Conservation (phyloP, 805 yeast species). For the Ogataea pilisensis region DNA sequence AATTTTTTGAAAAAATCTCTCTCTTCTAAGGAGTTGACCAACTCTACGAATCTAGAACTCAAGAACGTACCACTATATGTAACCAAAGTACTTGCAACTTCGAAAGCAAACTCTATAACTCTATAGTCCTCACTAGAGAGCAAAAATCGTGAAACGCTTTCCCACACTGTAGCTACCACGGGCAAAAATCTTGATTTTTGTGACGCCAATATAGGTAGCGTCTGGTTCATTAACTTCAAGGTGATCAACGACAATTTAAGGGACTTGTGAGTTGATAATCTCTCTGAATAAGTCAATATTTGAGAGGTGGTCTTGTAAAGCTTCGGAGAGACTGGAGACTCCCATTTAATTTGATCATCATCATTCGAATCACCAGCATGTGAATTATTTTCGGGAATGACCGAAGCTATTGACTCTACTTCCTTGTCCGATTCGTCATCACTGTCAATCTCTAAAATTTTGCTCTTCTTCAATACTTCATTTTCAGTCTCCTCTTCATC, state of each 20-base stretch:
- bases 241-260: slow-evolving; percentile 51
- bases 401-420: slow-evolving; percentile 23
- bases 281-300: slow-evolving; percentile 65
- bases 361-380: slow-evolving; percentile 7
- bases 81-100: slow-evolving; percentile 25
- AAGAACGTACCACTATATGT: slow-evolving; percentile 44
- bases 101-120: slow-evolving; percentile 28
- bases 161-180: slow-evolving; percentile 50
- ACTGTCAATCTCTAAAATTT: slow-evolving; percentile 28
- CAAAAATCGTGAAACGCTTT: slow-evolving; percentile 31
- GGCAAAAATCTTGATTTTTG: slow-evolving; percentile 44
- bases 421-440: slow-evolving; percentile 39
- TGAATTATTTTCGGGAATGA: slow-evolving; percentile 15
- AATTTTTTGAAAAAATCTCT: slow-evolving; percentile 8
- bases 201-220: slow-evolving; percentile 53
- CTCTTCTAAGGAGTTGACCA: slow-evolving; percentile 25
- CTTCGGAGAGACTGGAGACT: slow-evolving; percentile 57
- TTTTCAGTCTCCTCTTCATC: slow-evolving; percentile 5
- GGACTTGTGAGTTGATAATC: slow-evolving; percentile 64
- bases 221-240: slow-evolving; percentile 41
- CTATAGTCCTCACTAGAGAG: slow-evolving; percentile 23
- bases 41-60: slow-evolving; percentile 40
- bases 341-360: slow-evolving; percentile 48
- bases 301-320: slow-evolving; percentile 57
- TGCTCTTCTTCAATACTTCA: slow-evolving; percentile 18